Percentiles rank a stretch among this genome's conserved stretches.
Evolutionary conservation across 805 yeast species (phyloP).

Genomic region (Candida fluviatilis): DNA sequence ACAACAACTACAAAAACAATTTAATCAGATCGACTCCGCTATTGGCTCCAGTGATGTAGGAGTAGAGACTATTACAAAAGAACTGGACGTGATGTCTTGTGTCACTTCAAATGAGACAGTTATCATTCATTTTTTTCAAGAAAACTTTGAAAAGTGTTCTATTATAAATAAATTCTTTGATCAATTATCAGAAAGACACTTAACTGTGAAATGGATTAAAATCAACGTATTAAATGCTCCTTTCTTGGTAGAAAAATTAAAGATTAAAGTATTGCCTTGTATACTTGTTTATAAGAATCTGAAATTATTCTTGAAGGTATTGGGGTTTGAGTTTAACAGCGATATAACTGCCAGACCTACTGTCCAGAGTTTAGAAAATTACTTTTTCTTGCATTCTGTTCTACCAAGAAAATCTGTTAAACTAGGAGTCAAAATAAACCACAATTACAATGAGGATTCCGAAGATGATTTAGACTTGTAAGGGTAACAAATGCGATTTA

Average conservation of each 20-base stretch:
- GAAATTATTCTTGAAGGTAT: conserved; percentile 51
- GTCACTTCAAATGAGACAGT: conserved; percentile 40
- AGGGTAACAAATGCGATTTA: not conserved
- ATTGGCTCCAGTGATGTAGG: conserved; percentile 33
- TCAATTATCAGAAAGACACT: conserved; percentile 53
- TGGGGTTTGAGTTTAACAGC: conserved; percentile 67
- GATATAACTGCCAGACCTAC: conserved; percentile 8
- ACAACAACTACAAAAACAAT: conserved; percentile 48
- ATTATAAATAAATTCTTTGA: conserved; percentile 47
- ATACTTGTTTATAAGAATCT: conserved; percentile 61
- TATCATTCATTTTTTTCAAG: conserved; percentile 63
- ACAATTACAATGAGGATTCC: not conserved
- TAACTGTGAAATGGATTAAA: conserved; percentile 48
- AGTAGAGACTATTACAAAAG: conserved; percentile 41
- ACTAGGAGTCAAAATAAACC: conserved; percentile 1
- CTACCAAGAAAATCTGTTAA: conserved; percentile 16
- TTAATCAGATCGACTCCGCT: conserved; percentile 28
- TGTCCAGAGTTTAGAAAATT: conserved; percentile 42
- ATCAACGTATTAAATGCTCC: conserved; percentile 66
- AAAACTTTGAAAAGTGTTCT: conserved; percentile 56
- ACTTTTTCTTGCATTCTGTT: conserved; percentile 13
- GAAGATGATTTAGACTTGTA: conserved; percentile 4
- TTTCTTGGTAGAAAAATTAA: conserved; percentile 61
- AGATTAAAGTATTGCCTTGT: conserved; percentile 67
- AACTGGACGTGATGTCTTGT: conserved; percentile 51